Evolutionary conservation across 2,329 filamentous ascomycete genomes (phyloP).

Genomic region (Chrysoporthe austroafricana): DNA sequence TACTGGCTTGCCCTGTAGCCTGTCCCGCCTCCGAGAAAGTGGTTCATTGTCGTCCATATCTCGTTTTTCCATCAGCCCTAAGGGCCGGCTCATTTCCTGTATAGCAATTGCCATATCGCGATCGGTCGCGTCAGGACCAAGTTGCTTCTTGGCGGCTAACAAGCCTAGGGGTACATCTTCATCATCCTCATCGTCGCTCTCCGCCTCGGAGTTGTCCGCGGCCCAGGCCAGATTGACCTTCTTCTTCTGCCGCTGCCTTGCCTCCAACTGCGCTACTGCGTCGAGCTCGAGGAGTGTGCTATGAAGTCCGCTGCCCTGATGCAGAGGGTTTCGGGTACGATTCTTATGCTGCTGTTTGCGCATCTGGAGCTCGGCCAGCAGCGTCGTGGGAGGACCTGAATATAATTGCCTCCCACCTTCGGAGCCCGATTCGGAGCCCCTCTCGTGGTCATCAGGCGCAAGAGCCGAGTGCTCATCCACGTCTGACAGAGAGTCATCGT

Average conservation of each 20-base stretch:
- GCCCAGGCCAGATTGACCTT: slow-evolving; percentile 86
- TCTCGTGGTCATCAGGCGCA: slow-evolving; percentile 37
- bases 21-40: slow-evolving; percentile 73
- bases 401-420: slow-evolving; percentile 56
- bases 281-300: slow-evolving; percentile 90
- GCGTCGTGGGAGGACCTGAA: slow-evolving; percentile 79
- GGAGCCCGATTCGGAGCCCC: slow-evolving; percentile 39
- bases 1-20: slow-evolving; percentile 67
- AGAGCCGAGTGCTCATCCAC: slow-evolving; percentile 30
- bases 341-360: slow-evolving; percentile 87
- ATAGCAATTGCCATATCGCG: slow-evolving; percentile 50
- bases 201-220: slow-evolving; percentile 48
- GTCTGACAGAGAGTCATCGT: slow-evolving; percentile 29
- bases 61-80: slow-evolving; percentile 78
- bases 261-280: slow-evolving; percentile 84
- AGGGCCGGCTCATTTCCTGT: slow-evolving; percentile 63
- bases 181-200: slow-evolving; percentile 65
- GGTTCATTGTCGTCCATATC: slow-evolving; percentile 94
- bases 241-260: slow-evolving; percentile 71
- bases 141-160: slow-evolving; percentile 67
- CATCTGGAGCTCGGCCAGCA: slow-evolving; percentile 88
- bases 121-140: slow-evolving; percentile 41
- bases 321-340: slow-evolving; percentile 68
- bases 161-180: slow-evolving; percentile 89
- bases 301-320: slow-evolving; percentile 77